These are phyloP conservation scores for Ceriops zippeliana DNA, from an alignment of 345 rosid genomes.

Conservation along the genomic window DNA sequence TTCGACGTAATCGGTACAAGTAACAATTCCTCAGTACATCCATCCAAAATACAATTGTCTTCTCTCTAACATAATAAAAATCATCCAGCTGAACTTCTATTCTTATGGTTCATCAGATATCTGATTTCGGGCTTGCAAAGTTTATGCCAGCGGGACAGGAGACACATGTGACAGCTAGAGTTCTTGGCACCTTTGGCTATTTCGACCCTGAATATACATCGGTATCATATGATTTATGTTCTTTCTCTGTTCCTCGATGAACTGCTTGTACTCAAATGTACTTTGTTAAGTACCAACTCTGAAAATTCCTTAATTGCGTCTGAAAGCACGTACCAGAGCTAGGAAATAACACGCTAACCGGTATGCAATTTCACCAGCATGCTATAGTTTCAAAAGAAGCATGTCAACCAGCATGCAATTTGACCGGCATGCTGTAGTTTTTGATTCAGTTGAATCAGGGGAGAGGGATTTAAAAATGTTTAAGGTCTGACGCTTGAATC, in stretches of 20 bases:
- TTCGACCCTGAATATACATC: conserved; percentile 97
- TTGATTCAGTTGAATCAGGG: too few species aligned
- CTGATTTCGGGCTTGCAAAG: conserved; percentile 96
- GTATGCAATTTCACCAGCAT: background rate
- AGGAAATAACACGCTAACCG: background rate
- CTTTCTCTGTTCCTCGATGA: background rate
- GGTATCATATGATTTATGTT: conserved; percentile 31
- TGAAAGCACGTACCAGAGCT: background rate
- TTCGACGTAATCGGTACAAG: background rate
- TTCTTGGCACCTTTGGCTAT: conserved; percentile 96
- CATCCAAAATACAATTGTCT: background rate
- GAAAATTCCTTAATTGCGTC: background rate
- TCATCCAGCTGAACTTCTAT: conserved; percentile 19
- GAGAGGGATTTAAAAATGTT: too few species aligned
- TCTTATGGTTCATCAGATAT: conserved; percentile 45
- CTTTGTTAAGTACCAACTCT: background rate
- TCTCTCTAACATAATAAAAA: background rate
- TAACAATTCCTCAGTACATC: background rate
- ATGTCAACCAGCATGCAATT: too few species aligned
- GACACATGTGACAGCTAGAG: conserved; percentile 73
- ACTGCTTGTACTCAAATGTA: background rate
- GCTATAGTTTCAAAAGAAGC: too few species aligned
- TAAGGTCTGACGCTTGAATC: too few species aligned
- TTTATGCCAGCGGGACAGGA: conserved; percentile 95
- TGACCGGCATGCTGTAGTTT: too few species aligned